Evolutionary conservation across 2,329 filamentous ascomycete genomes (phyloP), one percentile per base, ranked within the genome.

Genomic region (Orbilia ellipsospora): DNA sequence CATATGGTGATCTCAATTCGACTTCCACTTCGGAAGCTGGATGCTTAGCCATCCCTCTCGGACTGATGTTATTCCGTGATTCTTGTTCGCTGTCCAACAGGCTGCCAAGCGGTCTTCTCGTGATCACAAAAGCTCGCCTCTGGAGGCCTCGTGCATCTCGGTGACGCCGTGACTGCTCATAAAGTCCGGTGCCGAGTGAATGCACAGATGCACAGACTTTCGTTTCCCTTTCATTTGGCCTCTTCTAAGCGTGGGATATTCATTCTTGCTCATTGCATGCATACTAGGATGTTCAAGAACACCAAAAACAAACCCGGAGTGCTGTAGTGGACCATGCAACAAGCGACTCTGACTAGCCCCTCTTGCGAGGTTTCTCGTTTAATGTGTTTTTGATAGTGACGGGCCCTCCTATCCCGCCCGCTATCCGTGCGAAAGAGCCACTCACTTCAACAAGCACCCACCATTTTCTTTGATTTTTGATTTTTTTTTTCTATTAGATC

Each of bases 351-450:
- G 10, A 36, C 31, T 36, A 36, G 10, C 31, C 31, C 10, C 28
- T n/a, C 54, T n/a, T 23, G n/a, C 4, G 48, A n/a, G 18, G 48
- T 52, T 15, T 26, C 57, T 61, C 40, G 40, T 26, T 42, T 51
- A 31, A 40, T 10, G 28, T 54, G 48, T 40, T 57, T 52, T 42
- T 44, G 56, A 60, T 48, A 60, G 42, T 20, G 40, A 54, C 61
- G 61, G 61, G 50, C 50, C 50, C 61, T 42, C 31, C 1, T 65
- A 55, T 65, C 40, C 60, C 54, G 61, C 68, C 68, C 61, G 68
- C 54, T 45, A 73, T 55, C 68, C 68, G 68, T 73, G 68, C 68
- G 68, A 73, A 50, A 65, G 36, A 57, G 31, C 31, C 31, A 36
- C 31, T 36, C 15, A 62, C 12, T 45, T 36, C 40, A 28, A 56